Conservation (phyloP, 225 moss, liverwort and hornwort species). For the Anthoceros angustus region DNA sequence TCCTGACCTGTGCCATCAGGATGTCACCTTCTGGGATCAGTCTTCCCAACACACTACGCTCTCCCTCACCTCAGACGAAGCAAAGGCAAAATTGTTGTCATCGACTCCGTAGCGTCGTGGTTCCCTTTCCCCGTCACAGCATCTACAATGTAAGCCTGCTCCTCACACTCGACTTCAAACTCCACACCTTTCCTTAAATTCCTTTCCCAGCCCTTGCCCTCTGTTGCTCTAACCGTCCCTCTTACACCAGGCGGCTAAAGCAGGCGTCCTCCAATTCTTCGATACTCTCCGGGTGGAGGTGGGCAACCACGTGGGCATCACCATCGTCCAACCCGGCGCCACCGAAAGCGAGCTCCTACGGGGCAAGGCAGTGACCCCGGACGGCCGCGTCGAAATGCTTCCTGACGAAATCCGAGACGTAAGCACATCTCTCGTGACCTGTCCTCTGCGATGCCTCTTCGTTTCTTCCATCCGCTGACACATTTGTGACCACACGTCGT, state of each 20-base stretch:
- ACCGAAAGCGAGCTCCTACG: neutral
- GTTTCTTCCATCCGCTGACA: neutral
- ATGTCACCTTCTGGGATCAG: slow-evolving; percentile 27
- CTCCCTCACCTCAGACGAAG: slow-evolving; percentile 26
- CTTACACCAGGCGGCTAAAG: slow-evolving; percentile 18
- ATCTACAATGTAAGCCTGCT: slow-evolving; percentile 28
- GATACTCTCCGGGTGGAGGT: slow-evolving; percentile 14
- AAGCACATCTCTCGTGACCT: neutral
- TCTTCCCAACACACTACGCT: slow-evolving; percentile 25
- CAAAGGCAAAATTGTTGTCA: slow-evolving; percentile 28
- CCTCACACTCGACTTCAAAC: slow-evolving; percentile 5
- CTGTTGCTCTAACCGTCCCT: neutral
- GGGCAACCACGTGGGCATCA: neutral
- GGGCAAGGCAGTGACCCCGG: neutral
- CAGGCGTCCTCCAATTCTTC: slow-evolving; percentile 25
- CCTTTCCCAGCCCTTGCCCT: neutral
- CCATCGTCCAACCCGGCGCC: neutral
- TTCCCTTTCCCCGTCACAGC: slow-evolving; percentile 27
- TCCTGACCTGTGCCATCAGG: slow-evolving; percentile 9
- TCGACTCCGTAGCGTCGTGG: slow-evolving; percentile 26
- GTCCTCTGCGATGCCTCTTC: neutral
- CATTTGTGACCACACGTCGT: neutral
- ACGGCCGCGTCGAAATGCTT: neutral
- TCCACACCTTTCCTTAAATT: neutral
- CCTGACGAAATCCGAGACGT: neutral